A percentile compares a stretch with the other conserved stretches of the same genome.
These are phyloP conservation scores for Digitaria exilis DNA, from an alignment of 202 grass and related monocot genomes.

Conservation along the genomic window DNA sequence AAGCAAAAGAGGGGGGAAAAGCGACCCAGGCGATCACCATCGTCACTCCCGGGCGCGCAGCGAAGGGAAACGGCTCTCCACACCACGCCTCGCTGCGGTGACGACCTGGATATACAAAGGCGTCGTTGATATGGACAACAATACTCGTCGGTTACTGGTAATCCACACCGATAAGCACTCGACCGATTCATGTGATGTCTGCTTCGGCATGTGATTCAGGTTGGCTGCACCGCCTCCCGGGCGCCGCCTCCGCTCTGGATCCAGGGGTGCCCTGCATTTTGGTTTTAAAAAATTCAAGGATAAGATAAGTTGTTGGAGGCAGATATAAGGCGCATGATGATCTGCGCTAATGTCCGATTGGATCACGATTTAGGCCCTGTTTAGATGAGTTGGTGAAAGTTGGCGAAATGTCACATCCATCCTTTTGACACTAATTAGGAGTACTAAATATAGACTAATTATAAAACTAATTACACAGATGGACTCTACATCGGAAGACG, in stretches of 20 bases:
- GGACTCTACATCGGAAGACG: no score
- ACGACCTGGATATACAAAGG: conserved; percentile 38
- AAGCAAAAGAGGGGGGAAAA: neutral
- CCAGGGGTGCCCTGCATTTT: conserved; percentile 80
- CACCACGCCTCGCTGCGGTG: neutral
- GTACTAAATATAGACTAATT: no score
- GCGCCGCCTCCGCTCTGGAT: conserved; percentile 58
- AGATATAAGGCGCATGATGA: neutral
- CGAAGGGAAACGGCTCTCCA: neutral
- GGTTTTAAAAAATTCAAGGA: neutral
- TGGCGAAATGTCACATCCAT: no score
- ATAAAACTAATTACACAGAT: no score
- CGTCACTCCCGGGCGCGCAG: neutral
- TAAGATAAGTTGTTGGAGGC: neutral
- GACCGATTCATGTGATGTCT: neutral
- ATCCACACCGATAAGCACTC: neutral
- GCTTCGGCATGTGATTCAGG: conserved; percentile 6
- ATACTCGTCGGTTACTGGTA: neutral
- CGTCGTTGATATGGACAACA: neutral
- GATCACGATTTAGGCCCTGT: neutral
- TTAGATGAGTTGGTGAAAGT: no score
- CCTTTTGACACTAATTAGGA: no score
- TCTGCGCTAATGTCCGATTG: neutral
- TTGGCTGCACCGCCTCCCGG: conserved; percentile 34
- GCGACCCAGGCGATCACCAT: neutral